Base-by-base conservation (phyloP, 2,329 filamentous ascomycete genomes). In the Emericellopsis cladophorae region DNA sequence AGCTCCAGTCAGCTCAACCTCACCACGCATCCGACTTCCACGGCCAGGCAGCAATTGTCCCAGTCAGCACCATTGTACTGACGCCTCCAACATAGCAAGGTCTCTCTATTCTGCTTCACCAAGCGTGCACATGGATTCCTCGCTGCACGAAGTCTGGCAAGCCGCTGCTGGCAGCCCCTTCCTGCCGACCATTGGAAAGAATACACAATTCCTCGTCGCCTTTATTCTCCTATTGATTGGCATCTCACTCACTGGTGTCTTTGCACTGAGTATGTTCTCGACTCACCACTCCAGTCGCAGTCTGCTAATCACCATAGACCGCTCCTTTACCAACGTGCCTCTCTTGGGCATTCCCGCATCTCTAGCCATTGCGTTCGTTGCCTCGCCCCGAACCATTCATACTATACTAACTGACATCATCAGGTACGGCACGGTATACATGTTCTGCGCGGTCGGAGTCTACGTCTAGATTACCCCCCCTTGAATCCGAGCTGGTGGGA, bases 371-470 rank as follows among this genome's bases (percentile, higher is more conserved):
- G 90, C 85, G 90, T 96, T 79, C 56, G 85, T 66, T 32, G 26
- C 32, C 31, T 37, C 40, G 38, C 24, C 15, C 18, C 26, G 12
- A 29, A n/a, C 8, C 14, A 6, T 37, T 33, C 39, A 15, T 38
- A 45, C 34, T 21, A 51, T 44, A 29, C 35, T 43, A 26, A 45
- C 16, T 10, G 32, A 35, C 12, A 24, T 2, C n/a, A 16, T 23
- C 21, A 10, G 56, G 95, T 84, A 95, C 62, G 92, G 92, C 52
- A 82, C 90, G 39, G 88, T 98, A 36, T 95, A 92, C 67, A 95
- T 95, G 83, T 96, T 98, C 66, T 98, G 92, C 66, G 92, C 89
- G 45, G 92, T 92, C 59, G 92, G 92, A 60, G 92, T 98, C 58
- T 96, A 98, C 79, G 87, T 98, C 62, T 98, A 29, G 77, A 70